Evolutionary conservation across 495 filamentous ascomycete species (phyloP), one percentile per base, ranked within the genome.

Genomic region (Thermochaetoides thermophila): DNA sequence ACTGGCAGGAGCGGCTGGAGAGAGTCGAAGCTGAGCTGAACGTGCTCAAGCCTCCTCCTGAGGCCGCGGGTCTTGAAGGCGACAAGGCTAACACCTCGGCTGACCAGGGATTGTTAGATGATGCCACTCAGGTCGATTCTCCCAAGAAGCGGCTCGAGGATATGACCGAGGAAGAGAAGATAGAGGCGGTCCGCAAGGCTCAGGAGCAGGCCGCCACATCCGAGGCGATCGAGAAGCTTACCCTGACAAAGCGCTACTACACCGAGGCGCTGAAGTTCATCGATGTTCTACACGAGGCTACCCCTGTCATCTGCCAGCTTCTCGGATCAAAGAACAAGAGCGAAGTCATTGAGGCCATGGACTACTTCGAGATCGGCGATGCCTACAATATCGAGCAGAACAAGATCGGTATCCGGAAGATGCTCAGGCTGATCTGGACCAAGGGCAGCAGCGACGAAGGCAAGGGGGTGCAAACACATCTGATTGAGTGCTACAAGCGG

Each of bases 401-500:
- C 40, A 81, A 86, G 50, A 52, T 75, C 34, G 89, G 89, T 33
- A 94, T 96, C 43, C 73, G 85, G 27, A 71, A 82, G 33, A 99
- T 99, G 89, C 71, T 99, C 26, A 72, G 84, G 25, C 64, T 96
- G 25, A 96, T 99, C 53, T 99, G 89, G 89, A 96, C 91, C 13
- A 99, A 99, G 58, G 89, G 87, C 32, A 96, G 95, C 57, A 94
- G 82, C 46, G 89, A 99, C 48, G 89, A 99, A 65, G 89, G 89
- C 35, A 99, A 99, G 56, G 89, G 89, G 27, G 85, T 99, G 2
- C 89, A 96, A 49, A 81, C 81, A 2, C 91, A 96, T 56, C 70
- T 99, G 12, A 94, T 99, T 38, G 91, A 96, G 42, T 92, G 83
- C 49, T 99, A 99, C 63, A 89, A 81, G 54, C 74, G 81, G 12